These are phyloP conservation scores for Musa beccarii DNA, from an alignment of 176 grass and related monocot genomes.

Conservation along the genomic window DNA sequence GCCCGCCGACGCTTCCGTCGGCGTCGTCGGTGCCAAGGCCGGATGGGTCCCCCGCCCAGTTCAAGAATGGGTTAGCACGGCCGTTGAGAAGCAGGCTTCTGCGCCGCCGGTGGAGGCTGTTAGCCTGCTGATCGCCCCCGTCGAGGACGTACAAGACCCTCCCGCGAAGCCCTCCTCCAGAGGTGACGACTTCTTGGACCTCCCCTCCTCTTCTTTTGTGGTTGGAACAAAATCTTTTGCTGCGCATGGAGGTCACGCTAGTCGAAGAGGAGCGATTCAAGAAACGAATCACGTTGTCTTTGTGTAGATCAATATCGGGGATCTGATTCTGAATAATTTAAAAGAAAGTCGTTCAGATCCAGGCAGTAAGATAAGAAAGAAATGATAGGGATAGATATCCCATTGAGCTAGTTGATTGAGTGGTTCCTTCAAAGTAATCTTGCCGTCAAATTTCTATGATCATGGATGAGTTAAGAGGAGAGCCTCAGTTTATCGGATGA, in stretches of 20 bases:
- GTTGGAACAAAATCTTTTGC: background rate
- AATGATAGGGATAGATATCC: background rate
- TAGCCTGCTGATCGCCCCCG: slow-evolving; percentile 18
- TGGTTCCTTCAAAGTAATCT: background rate
- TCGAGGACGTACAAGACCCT: slow-evolving; percentile 47
- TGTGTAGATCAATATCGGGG: background rate
- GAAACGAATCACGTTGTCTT: background rate
- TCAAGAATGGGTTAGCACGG: slow-evolving; percentile 31
- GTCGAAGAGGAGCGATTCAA: no score
- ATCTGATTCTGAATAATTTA: background rate
- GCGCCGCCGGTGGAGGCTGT: slow-evolving; percentile 19
- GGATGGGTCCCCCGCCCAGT: slow-evolving; percentile 4
- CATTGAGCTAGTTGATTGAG: background rate
- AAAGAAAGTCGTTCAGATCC: background rate
- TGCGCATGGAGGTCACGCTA: background rate
- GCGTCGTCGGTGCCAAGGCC: slow-evolving; percentile 8
- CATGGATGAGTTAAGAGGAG: background rate
- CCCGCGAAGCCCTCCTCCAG: slow-evolving; percentile 66
- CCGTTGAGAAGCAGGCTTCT: slow-evolving; percentile 19
- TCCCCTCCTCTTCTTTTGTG: background rate
- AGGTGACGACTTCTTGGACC: slow-evolving; percentile 33
- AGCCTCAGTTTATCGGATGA: background rate
- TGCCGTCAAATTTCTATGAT: background rate
- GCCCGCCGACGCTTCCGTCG: slow-evolving; percentile 31
- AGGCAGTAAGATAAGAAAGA: background rate